Evolutionary conservation across 345 rosid genomes (phyloP).

Genomic region (Populus euphratica): DNA sequence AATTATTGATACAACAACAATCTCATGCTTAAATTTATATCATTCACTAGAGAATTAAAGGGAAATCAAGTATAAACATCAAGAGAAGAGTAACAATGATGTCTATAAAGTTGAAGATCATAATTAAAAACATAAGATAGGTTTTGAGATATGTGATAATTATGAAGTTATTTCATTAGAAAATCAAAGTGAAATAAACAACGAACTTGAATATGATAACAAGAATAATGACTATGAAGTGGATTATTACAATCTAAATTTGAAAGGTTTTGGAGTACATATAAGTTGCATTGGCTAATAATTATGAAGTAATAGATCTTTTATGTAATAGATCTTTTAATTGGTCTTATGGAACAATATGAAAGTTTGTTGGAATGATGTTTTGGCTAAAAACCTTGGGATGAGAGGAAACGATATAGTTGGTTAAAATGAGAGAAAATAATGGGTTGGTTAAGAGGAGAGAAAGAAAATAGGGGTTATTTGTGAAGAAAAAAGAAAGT

Average conservation of each 20-base stretch:
- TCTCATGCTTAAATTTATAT: conserved; percentile 27
- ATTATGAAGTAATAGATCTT: too few species aligned
- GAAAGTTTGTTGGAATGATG: too few species aligned
- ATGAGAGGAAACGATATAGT: too few species aligned
- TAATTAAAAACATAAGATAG: neutral
- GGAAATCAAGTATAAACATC: conserved; percentile 15
- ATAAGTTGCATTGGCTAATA: too few species aligned
- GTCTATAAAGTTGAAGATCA: neutral
- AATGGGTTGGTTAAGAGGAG: too few species aligned
- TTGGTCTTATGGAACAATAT: too few species aligned
- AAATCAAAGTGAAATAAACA: neutral
- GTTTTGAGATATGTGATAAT: too few species aligned
- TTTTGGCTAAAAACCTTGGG: too few species aligned
- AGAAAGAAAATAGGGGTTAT: too few species aligned
- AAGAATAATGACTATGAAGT: neutral
- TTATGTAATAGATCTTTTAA: too few species aligned
- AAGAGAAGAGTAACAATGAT: conserved; percentile 10
- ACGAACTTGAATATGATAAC: neutral
- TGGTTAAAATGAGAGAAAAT: too few species aligned
- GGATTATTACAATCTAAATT: neutral
- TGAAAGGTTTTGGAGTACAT: neutral
- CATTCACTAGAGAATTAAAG: conserved; percentile 26
- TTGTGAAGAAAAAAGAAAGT: too few species aligned
- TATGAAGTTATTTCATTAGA: neutral
- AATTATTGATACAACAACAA: conserved; percentile 13